Evolutionary conservation across 495 filamentous ascomycete genomes (phyloP), one percentile per base, ranked within the genome.

Genomic region (Talaromyces trachyspermus): DNA sequence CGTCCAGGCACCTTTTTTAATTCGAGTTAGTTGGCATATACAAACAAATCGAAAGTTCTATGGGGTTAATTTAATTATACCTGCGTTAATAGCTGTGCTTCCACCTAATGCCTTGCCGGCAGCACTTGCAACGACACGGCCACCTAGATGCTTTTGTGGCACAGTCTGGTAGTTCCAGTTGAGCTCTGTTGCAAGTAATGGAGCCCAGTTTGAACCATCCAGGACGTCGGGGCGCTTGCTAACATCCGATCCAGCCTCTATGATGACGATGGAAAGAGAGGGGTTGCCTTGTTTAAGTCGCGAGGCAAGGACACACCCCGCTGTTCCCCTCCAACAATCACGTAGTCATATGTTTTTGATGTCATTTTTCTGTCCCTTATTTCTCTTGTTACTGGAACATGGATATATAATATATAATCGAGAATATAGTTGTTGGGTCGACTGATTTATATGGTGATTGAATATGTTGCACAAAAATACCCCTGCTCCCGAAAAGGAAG

Each of bases 161-260:
- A 55, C 64, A 0, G 79, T 83, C 51, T 79, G 74, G 63, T 84
- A 83, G 1, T 72, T 76, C 71, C 74, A 84, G 52, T 82, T 82
- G 52, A 82, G 50, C 5, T 50, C 51, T 30, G 56, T 52, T 39
- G 73, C 65, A 50, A 54, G 60, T 46, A 77, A 75, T 0, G 76
- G 77, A 11, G 62, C 50, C 56, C 62, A 81, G 24, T 79, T 63
- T 53, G 81, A 69, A 11, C 72, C 76, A 50, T 71, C 66, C 18
- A 77, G 66, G 8, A 17, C 15, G 17, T 40, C 15, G 19, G 14
- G 10, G 14, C 37, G 37, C 14, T 40, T 22, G 15, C 14, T 22
- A 11, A 18, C 19, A 18, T 40, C 37, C 9, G 15, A 17, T 10
- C 37, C 37, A 40, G 37, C 37, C 17, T 40, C 37, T 2, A 40